Conservation (phyloP, 306 rosid species). For the Citrullus amarus region DNA sequence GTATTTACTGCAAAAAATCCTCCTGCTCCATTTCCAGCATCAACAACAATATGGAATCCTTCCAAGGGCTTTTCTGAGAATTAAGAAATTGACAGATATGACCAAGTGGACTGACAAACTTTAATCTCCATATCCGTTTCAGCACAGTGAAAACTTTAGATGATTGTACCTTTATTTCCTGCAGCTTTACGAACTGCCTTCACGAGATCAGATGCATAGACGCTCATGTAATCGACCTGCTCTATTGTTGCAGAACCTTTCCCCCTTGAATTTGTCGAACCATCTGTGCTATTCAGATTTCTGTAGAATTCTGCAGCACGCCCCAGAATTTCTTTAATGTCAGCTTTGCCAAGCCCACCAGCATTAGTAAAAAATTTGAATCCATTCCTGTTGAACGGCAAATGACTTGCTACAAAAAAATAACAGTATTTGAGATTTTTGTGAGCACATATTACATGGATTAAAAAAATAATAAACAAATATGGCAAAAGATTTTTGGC, state of each 20-base stretch:
- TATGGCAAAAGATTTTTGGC: background rate
- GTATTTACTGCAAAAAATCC: slow-evolving; percentile 74
- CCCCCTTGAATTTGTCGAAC: slow-evolving; percentile 31
- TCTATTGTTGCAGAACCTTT: slow-evolving; percentile 37
- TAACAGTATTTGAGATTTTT: background rate
- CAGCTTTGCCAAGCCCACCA: slow-evolving; percentile 94
- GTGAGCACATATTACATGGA: background rate
- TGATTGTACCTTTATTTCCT: slow-evolving; percentile 58
- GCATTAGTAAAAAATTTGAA: slow-evolving; percentile 81
- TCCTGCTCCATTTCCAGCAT: slow-evolving; percentile 97
- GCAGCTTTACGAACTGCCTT: slow-evolving; percentile 81
- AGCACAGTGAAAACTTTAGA: slow-evolving; percentile 14
- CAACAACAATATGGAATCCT: slow-evolving; percentile 90
- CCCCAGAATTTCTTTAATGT: slow-evolving; percentile 75
- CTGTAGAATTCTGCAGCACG: slow-evolving; percentile 66
- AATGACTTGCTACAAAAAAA: slow-evolving; percentile 67
- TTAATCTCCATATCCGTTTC: slow-evolving; percentile 10
- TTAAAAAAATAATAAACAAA: background rate
- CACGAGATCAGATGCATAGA: slow-evolving; percentile 79
- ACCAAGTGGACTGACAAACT: background rate
- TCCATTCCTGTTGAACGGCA: slow-evolving; percentile 93
- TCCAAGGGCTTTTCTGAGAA: slow-evolving; percentile 75
- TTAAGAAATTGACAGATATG: slow-evolving; percentile 6
- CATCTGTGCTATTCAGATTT: slow-evolving; percentile 44
- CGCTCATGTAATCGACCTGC: slow-evolving; percentile 67